These are phyloP conservation scores for Haplosporangium sp. DNA, from an alignment of 371 early-diverging fungal species.

Conservation along the genomic window DNA sequence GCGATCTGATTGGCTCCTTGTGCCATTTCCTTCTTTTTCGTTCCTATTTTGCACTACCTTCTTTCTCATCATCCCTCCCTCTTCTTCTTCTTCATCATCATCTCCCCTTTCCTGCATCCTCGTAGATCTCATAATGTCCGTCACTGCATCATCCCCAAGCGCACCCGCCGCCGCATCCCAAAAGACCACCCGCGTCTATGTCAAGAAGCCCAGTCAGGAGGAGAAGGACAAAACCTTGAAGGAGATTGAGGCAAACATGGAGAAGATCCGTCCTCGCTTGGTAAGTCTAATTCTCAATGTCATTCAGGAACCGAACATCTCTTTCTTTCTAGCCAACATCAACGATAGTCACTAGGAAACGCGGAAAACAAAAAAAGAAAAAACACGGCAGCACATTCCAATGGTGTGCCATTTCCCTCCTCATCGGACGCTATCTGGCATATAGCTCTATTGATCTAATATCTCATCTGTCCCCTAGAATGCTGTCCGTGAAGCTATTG, in stretches of 20 bases:
- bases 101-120: neutral
- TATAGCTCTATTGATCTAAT: no score
- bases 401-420: no score
- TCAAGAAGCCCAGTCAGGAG: conserved; percentile 51
- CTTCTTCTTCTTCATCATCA: conserved; percentile 5
- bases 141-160: conserved; percentile 28
- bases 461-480: conserved; percentile 64
- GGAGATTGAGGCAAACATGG: conserved; percentile 52
- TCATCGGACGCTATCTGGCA: no score
- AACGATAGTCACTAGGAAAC: no score
- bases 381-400: neutral
- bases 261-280: conserved; percentile 50
- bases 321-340: neutral
- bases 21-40: neutral
- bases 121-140: conserved; percentile 41
- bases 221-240: conserved; percentile 40
- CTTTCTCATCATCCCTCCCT: conserved; percentile 18
- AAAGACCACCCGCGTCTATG: conserved; percentile 30
- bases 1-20: no score
- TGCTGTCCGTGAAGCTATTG: conserved; percentile 70
- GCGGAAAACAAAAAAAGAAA: no score
- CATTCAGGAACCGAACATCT: neutral
- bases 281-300: conserved; percentile 10
- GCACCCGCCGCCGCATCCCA: conserved; percentile 17
- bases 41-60: conserved; percentile 1